Conservation (phyloP, 441 rosid genomes). For the Brassica balearica region DNA sequence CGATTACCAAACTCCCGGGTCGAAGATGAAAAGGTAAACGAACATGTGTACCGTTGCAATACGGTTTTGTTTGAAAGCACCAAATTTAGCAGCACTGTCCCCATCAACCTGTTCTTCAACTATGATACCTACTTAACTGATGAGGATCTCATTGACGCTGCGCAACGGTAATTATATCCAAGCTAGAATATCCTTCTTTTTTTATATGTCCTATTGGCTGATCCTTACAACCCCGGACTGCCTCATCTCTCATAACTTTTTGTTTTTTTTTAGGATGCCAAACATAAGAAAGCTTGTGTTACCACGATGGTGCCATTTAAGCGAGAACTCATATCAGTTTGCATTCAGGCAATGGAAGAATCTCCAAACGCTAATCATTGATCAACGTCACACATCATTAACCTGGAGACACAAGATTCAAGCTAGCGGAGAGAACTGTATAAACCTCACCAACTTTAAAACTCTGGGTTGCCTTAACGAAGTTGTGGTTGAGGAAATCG, state of each 20-base stretch:
- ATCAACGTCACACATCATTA: not conserved
- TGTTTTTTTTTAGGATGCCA: not conserved
- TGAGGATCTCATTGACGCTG: not conserved
- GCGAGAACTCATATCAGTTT: not conserved
- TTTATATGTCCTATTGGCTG: too few relatives aligned
- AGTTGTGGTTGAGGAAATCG: not conserved
- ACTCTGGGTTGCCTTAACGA: not conserved
- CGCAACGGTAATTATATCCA: not conserved
- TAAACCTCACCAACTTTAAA: slow-evolving; percentile 1
- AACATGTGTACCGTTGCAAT: not conserved
- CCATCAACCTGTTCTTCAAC: not conserved
- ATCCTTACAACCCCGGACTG: not conserved
- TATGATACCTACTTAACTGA: not conserved
- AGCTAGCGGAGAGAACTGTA: slow-evolving; percentile 4
- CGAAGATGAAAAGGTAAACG: not conserved
- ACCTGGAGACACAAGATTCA: not conserved
- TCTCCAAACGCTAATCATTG: not conserved
- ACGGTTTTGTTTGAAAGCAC: not conserved
- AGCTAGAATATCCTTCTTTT: not conserved
- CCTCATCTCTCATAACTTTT: not conserved
- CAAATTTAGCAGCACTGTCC: not conserved
- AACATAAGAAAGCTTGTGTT: not conserved
- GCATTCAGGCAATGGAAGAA: slow-evolving; percentile 5
- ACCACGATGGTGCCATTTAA: not conserved
- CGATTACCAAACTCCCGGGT: not conserved